phyloP scores from a whole-genome alignment of 371 early-diverging fungal genomes.

The Gilbertella persicaria region DNA sequence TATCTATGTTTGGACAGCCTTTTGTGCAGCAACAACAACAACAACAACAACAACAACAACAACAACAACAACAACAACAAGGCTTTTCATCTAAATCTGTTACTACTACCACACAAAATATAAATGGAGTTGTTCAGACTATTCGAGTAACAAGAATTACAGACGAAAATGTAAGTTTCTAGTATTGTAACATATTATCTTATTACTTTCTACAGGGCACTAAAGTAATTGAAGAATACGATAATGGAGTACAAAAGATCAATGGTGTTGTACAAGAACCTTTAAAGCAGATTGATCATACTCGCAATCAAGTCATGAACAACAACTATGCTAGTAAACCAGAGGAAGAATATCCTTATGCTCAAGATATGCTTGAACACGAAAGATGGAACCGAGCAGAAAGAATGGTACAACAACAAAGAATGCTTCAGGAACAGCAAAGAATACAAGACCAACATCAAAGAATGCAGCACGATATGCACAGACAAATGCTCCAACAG shows the following conservation, averaged over 20 bases:
- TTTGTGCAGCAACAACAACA: neutral
- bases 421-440: slow-evolving; percentile 3
- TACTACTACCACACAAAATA: slow-evolving; percentile 25
- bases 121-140: slow-evolving; percentile 41
- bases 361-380: slow-evolving; percentile 1
- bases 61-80: neutral
- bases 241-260: slow-evolving; percentile 30
- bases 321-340: neutral
- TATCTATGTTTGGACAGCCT: slow-evolving; percentile 7
- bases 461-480: slow-evolving; percentile 2
- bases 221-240: slow-evolving; percentile 41
- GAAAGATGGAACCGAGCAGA: no score
- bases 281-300: neutral
- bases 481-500: slow-evolving; percentile 1
- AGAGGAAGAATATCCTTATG: neutral
- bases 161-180: slow-evolving; percentile 32
- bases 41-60: neutral
- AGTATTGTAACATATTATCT: neutral
- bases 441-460: neutral
- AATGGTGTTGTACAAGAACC: slow-evolving; percentile 38
- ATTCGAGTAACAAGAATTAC: slow-evolving; percentile 31
- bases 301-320: neutral
- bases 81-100: slow-evolving; percentile 29
- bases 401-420: slow-evolving; percentile 1
- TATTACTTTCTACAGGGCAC: slow-evolving; percentile 27